Percentiles rank a stretch among this genome's conserved stretches.
These are phyloP conservation scores for Ehretia macrophylla DNA, from an alignment of 257 asterid species.

Conservation along the genomic window DNA sequence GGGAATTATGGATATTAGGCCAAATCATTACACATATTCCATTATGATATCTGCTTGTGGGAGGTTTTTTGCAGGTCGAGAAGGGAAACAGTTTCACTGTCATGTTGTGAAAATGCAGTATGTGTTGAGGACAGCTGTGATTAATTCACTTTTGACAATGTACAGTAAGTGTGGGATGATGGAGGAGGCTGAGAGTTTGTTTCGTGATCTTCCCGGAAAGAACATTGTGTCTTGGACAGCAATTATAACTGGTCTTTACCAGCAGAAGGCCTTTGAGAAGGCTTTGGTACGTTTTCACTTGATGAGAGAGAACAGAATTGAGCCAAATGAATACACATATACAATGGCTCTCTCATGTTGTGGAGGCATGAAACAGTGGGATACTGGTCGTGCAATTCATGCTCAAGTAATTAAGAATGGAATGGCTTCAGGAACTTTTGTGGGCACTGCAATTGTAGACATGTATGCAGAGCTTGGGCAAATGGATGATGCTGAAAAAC, in stretches of 20 bases:
- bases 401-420: conserved; percentile 22
- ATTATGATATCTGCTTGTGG: conserved; percentile 18
- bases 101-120: conserved; percentile 11
- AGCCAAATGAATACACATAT: conserved; percentile 21
- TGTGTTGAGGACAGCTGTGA: conserved; percentile 10
- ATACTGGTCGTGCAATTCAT: conserved; percentile 13
- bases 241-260: conserved; percentile 22
- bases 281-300: conserved; percentile 16
- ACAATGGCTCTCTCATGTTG: conserved; percentile 25
- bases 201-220: conserved; percentile 10
- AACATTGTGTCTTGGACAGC: conserved; percentile 23
- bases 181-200: conserved; percentile 22
- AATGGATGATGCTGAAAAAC: conserved; percentile 15
- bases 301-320: conserved; percentile 20
- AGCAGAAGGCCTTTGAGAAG: conserved; percentile 10
- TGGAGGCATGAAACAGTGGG: conserved; percentile 8
- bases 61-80: conserved; percentile 8
- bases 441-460: conserved; percentile 21
- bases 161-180: conserved; percentile 21
- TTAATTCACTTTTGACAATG: conserved; percentile 27
- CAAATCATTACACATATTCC: conserved; percentile 21
- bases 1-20: conserved; percentile 10
- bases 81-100: conserved; percentile 28
- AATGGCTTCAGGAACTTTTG: conserved; percentile 16
- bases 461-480: conserved; percentile 24